Percentiles rank a stretch among this genome's conserved stretches.
Conservation (phyloP, 768 basidiomycete genomes). For the Mycena floridula region DNA sequence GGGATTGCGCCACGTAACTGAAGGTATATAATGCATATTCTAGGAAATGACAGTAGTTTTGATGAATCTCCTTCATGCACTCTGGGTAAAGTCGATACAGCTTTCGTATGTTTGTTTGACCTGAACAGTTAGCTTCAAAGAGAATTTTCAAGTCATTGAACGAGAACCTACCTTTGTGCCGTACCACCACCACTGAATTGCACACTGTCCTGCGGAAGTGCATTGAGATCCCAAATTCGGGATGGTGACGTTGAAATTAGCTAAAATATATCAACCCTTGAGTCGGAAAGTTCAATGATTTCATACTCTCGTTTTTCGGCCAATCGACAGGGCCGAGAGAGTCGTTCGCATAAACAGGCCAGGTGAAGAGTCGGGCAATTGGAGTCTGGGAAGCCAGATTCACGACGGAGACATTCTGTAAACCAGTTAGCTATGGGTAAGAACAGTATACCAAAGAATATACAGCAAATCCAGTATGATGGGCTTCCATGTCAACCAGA, state of each 20-base stretch:
- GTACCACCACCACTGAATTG: slow-evolving; percentile 34
- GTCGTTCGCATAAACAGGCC: slow-evolving; percentile 27
- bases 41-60: no score
- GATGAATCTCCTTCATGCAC: no score
- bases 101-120: slow-evolving; percentile 29
- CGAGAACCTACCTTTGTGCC: no score
- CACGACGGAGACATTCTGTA: slow-evolving; percentile 27
- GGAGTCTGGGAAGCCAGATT: slow-evolving; percentile 19
- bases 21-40: no score
- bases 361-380: slow-evolving; percentile 24
- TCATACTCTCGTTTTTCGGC: slow-evolving; percentile 29
- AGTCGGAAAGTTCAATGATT: no score
- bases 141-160: no score
- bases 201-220: slow-evolving; percentile 22
- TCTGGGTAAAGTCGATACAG: slow-evolving; percentile 25
- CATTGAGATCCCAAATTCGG: slow-evolving; percentile 25
- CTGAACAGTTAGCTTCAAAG: no score
- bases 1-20: no score
- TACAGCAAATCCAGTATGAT: slow-evolving; percentile 29
- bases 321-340: slow-evolving; percentile 22
- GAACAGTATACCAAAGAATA: slow-evolving; percentile 2
- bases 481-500: slow-evolving; percentile 25
- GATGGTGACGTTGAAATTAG: slow-evolving; percentile 25
- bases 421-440: slow-evolving; percentile 1
- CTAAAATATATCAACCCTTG: no score